Base-by-base conservation (phyloP, 352 stramenopile genomes). In the Globisporangium orthogonon region DNA sequence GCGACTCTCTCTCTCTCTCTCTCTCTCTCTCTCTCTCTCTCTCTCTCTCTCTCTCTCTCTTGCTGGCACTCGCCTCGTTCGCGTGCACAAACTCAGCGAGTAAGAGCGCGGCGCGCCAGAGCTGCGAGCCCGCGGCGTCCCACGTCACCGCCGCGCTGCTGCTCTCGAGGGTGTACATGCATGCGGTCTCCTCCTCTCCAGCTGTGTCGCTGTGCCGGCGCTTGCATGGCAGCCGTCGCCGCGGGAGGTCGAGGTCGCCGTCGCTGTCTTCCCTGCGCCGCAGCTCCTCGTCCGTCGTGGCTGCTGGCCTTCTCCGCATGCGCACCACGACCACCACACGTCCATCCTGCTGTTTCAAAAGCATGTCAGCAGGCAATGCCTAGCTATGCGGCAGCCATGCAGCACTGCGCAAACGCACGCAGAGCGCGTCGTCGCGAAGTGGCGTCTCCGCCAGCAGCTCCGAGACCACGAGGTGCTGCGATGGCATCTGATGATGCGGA, bases 31-130 rank as follows among this genome's bases (percentile, higher is more conserved):
- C n/a, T n/a, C n/a, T n/a, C n/a, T n/a, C n/a, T n/a, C n/a, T n/a
- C 23, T 23, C 23, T 23, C 23, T 23, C 23, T 23, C 23, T 23
- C 23, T 14, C 1, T 3, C 35, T 47, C 14, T 47, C 18, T 47
- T 23, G 41, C 41, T 47, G 13, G 18, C 37, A 61, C 52, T 4
- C 17, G 73, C 70, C 52, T 57, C 30, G n/a, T 49, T 35, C 9
- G 58, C 65, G 31, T 68, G 62, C 23, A 89, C 58, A 50, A 72
- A 84, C 50, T 88, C 77, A 6, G 70, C 70, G 18, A 88, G 57
- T 18, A 88, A 56, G 28, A 88, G 68, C 28, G 80, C 76, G 50
- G 72, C 77, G 33, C 75, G 70, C 77, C 80, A 82, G 49, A 82
- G 56, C 47, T 84, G 72, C 18, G 69, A 69, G 14, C 74, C 69